Conservation (phyloP, 1,284 basidiomycete species). For the Apiotrichum akiyoshidainum region DNA sequence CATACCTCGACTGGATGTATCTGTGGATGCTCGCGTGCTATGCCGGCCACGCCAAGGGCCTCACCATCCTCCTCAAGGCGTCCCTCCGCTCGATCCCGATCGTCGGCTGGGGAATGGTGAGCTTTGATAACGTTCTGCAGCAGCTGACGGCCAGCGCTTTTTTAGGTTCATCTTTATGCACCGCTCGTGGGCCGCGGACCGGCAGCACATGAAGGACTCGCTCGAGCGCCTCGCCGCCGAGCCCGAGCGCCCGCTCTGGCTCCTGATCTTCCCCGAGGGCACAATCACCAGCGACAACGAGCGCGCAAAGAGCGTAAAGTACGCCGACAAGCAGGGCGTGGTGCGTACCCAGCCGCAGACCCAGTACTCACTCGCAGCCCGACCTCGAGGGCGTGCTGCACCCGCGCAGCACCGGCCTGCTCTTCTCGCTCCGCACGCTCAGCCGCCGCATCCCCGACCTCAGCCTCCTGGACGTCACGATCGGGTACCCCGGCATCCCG, state of each 20-base stretch:
- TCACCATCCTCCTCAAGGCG: constrained; percentile 87
- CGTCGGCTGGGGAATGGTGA: constrained; percentile 72
- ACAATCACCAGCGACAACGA: constrained; percentile 82
- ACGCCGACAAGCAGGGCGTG: constrained; percentile 48
- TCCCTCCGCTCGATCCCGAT: constrained; percentile 83
- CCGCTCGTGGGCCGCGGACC: constrained; percentile 81
- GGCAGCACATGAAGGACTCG: constrained; percentile 56
- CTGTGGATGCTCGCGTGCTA: constrained; percentile 83
- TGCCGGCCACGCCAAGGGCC: constrained; percentile 60
- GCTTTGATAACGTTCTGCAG: constrained; percentile 1
- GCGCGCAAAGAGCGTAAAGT: constrained; percentile 74
- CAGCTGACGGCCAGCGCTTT: constrained; percentile 60
- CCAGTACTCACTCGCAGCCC: constrained; percentile 54
- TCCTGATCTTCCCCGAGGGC: constrained; percentile 89
- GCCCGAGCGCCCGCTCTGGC: constrained; percentile 66
- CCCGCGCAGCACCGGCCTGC: constrained; percentile 85
- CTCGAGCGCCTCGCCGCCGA: constrained; percentile 53
- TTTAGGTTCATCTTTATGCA: constrained; percentile 85
- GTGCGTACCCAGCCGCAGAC: constrained; percentile 47
- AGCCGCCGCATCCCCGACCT: constrained; percentile 71
- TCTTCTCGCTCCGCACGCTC: constrained; percentile 78
- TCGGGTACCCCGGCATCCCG: constrained; percentile 77
- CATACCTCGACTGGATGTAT: constrained; percentile 84
- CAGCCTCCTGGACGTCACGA: constrained; percentile 80
- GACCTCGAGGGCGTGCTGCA: constrained; percentile 77